These are phyloP conservation scores for Hygrophorus russula DNA, from an alignment of 768 basidiomycete genomes.

Conservation along the genomic window DNA sequence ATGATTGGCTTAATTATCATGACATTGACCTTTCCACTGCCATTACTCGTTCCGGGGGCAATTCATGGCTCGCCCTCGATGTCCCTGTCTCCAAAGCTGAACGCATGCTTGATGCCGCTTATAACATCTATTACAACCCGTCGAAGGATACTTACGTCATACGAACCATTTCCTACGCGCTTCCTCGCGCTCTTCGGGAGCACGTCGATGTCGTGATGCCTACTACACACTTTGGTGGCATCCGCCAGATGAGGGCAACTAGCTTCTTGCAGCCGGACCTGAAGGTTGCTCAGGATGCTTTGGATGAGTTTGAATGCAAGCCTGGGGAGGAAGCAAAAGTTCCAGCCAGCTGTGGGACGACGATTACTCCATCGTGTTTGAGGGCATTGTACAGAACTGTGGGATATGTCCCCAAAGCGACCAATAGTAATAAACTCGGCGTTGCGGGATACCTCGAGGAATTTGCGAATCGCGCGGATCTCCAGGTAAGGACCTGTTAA, in stretches of 20 bases:
- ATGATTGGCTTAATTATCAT: constrained; percentile 48
- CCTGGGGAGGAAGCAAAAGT: constrained; percentile 12
- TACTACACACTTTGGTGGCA: constrained; percentile 50
- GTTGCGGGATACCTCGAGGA: constrained; percentile 31
- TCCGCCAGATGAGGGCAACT: constrained; percentile 22
- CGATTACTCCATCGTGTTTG: constrained; percentile 33
- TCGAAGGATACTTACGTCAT: constrained; percentile 25
- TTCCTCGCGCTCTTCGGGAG: constrained; percentile 42
- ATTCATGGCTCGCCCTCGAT: constrained; percentile 57
- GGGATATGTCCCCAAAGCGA: constrained; percentile 19
- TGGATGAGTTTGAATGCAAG: too few species aligned
- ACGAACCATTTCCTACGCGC: constrained; percentile 53
- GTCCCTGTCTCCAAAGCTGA: constrained; percentile 51
- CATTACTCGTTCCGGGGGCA: constrained; percentile 41
- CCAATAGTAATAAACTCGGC: constrained; percentile 26
- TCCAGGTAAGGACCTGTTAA: constrained; percentile 16
- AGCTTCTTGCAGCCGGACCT: constrained; percentile 25
- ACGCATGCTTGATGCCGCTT: constrained; percentile 50
- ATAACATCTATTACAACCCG: constrained; percentile 14
- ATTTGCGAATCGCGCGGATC: constrained; percentile 31
- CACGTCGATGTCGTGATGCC: constrained; percentile 62
- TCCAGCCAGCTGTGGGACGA: constrained; percentile 22
- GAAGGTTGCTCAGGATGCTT: constrained; percentile 6
- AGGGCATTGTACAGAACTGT: constrained; percentile 26
- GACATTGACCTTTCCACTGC: constrained; percentile 32